Conservation (phyloP, 495 filamentous ascomycete species). For the Chaetomidium leptoderma region DNA sequence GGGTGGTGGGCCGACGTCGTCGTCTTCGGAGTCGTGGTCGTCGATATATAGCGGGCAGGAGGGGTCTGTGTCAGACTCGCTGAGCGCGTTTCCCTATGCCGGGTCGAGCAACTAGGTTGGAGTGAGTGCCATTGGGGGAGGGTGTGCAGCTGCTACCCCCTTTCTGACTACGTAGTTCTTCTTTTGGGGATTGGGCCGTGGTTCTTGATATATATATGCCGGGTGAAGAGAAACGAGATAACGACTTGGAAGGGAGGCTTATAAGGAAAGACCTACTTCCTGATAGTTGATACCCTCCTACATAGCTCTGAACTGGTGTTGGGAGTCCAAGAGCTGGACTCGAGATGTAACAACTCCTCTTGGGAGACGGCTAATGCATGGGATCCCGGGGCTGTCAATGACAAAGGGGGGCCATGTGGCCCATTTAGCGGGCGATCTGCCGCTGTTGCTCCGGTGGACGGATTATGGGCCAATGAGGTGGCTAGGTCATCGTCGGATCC, state of each 20-base stretch:
- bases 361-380: not conserved
- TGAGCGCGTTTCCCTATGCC: not conserved
- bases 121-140: too few species aligned
- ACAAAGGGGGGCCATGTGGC: constrained; percentile 10
- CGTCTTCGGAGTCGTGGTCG: not conserved
- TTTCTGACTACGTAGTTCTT: too few species aligned
- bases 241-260: too few species aligned
- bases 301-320: too few species aligned
- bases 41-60: not conserved
- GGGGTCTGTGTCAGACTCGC: not conserved
- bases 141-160: too few species aligned
- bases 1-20: not conserved
- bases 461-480: constrained; percentile 17
- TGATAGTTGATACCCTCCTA: too few species aligned
- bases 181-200: too few species aligned
- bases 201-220: too few species aligned
- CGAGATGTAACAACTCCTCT: too few species aligned
- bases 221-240: too few species aligned
- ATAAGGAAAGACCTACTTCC: too few species aligned
- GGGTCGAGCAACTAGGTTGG: not conserved
- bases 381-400: not conserved
- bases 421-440: constrained; percentile 20
- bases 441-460: constrained; percentile 7
- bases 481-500: not conserved
- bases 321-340: too few species aligned